Conservation (phyloP, 306 rosid genomes). For the Lupinus albus region DNA sequence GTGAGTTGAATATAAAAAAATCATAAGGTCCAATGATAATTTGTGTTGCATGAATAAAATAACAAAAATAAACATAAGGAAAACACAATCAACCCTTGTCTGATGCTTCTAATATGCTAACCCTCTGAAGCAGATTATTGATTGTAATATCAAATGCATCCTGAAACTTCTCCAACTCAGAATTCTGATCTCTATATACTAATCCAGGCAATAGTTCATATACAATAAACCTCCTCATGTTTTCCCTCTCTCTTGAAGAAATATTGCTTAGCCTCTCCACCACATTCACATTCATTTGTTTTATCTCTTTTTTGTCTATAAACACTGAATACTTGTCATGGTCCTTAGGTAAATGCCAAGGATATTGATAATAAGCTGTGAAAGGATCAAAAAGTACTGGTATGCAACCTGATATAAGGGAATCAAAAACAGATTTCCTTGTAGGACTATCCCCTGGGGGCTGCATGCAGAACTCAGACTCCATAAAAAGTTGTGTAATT, state of each 20-base stretch:
- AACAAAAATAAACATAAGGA: neutral
- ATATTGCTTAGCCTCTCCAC: slow-evolving; percentile 55
- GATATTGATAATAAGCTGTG: slow-evolving; percentile 81
- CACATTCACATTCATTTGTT: slow-evolving; percentile 51
- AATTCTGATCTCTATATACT: slow-evolving; percentile 57
- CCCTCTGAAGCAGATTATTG: slow-evolving; percentile 59
- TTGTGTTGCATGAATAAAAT: neutral
- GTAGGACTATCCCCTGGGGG: slow-evolving; percentile 86
- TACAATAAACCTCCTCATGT: slow-evolving; percentile 65
- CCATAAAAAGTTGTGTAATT: slow-evolving; percentile 57
- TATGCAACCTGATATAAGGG: slow-evolving; percentile 68
- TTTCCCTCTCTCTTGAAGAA: slow-evolving; percentile 54
- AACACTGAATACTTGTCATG: slow-evolving; percentile 65
- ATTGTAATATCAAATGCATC: slow-evolving; percentile 68
- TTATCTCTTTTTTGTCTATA: slow-evolving; percentile 62
- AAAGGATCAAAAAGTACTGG: slow-evolving; percentile 71
- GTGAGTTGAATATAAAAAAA: too few species aligned
- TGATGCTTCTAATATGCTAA: slow-evolving; percentile 40
- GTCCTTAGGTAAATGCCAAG: slow-evolving; percentile 72
- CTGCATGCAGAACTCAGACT: slow-evolving; percentile 77
- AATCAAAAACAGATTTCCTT: slow-evolving; percentile 75
- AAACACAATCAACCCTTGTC: neutral
- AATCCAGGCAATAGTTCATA: slow-evolving; percentile 68
- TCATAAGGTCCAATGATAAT: too few species aligned
- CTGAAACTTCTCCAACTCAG: slow-evolving; percentile 59